phyloP scores from a whole-genome alignment of 148 eudicot genomes.

The Gaultheria prostrata region DNA sequence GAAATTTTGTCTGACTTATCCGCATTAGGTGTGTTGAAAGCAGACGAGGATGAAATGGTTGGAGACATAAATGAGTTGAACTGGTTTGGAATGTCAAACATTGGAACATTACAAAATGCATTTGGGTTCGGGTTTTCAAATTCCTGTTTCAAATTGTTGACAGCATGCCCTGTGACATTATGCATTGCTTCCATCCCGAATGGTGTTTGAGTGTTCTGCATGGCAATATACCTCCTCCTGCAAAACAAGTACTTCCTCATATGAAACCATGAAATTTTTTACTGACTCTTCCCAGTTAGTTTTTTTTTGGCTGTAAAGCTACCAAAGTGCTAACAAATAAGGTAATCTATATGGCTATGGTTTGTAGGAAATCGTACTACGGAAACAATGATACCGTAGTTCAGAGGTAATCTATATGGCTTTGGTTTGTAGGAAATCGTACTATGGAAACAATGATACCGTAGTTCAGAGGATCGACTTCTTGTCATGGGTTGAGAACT shows the following conservation, averaged over 20 bases:
- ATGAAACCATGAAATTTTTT: background rate
- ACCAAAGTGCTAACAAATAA: background rate
- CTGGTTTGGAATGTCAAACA: constrained; percentile 25
- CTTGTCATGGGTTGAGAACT: constrained; percentile 64
- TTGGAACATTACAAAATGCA: constrained; percentile 23
- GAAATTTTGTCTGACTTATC: constrained; percentile 38
- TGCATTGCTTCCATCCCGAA: constrained; percentile 30
- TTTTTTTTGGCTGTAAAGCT: background rate
- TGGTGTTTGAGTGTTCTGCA: constrained; percentile 40
- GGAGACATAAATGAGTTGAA: constrained; percentile 35
- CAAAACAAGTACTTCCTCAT: constrained; percentile 11
- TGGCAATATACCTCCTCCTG: constrained; percentile 50
- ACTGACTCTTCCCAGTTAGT: background rate
- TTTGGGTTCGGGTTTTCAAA: constrained; percentile 17
- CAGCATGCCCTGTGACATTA: constrained; percentile 20
- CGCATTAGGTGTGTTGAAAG: constrained; percentile 28
- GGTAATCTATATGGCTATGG: background rate
- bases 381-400: constrained; percentile 39
- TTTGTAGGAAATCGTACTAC: too few relatives aligned
- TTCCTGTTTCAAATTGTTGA: constrained; percentile 31
- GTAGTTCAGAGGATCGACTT: constrained; percentile 54
- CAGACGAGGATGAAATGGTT: constrained; percentile 38
- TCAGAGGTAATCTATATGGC: constrained; percentile 28
- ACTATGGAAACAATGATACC: constrained; percentile 25
- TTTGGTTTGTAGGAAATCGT: background rate